Evolutionary conservation across 805 yeast genomes (phyloP).

Genomic region (Hagleromyces aurorensis): DNA sequence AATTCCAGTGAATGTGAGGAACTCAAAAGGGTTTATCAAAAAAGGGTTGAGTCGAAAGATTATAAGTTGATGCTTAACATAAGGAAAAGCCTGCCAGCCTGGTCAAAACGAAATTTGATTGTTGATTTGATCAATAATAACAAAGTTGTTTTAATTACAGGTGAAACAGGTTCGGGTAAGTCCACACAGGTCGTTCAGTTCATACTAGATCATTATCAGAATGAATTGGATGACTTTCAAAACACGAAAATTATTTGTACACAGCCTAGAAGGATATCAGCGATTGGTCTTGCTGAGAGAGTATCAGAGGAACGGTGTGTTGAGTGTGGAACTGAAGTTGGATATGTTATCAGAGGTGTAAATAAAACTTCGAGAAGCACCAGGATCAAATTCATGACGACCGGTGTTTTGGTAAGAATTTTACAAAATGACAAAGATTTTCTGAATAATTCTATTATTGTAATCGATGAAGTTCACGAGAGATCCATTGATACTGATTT

Average conservation of each 20-base stretch:
- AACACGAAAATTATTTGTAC: slow-evolving; percentile 69
- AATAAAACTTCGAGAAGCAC: slow-evolving; percentile 55
- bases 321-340: slow-evolving; percentile 54
- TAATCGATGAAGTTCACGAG: slow-evolving; percentile 96
- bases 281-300: slow-evolving; percentile 90
- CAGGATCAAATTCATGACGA: slow-evolving; percentile 79
- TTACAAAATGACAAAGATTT: slow-evolving; percentile 45
- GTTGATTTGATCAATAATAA: slow-evolving; percentile 48
- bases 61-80: slow-evolving; percentile 36
- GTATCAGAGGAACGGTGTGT: slow-evolving; percentile 71
- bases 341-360: slow-evolving; percentile 88
- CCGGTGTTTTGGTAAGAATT: slow-evolving; percentile 86
- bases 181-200: slow-evolving; percentile 94
- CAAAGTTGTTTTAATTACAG: slow-evolving; percentile 73
- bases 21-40: slow-evolving; percentile 32
- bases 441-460: slow-evolving; percentile 52
- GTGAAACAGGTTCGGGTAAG: slow-evolving; percentile 97
- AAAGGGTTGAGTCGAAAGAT: slow-evolving; percentile 28
- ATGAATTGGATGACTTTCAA: slow-evolving; percentile 37
- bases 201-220: slow-evolving; percentile 57
- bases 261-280: slow-evolving; percentile 93
- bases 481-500: slow-evolving; percentile 88
- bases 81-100: slow-evolving; percentile 72
- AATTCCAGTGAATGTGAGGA: slow-evolving; percentile 28
- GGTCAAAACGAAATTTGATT: slow-evolving; percentile 55